Conservation (phyloP, 495 filamentous ascomycete genomes). For the Glonium stellatum region DNA sequence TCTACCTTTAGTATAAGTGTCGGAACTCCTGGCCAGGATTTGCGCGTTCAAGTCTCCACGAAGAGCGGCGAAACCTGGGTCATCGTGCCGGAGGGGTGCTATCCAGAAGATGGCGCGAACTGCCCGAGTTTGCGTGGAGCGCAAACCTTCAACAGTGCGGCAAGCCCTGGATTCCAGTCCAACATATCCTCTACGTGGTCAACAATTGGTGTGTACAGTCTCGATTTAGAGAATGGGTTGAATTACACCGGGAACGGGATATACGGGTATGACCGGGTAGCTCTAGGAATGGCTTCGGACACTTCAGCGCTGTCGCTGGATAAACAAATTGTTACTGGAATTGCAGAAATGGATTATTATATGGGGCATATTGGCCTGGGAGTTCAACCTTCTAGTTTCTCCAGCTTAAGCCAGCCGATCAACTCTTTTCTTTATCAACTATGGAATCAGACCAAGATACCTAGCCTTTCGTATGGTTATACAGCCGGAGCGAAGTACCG, state of each 20-base stretch:
- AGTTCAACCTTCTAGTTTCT: constrained; percentile 22
- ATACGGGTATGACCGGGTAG: constrained; percentile 26
- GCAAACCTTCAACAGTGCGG: constrained; percentile 14
- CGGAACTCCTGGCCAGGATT: constrained; percentile 26
- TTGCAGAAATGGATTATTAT: constrained; percentile 23
- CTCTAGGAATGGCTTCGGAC: constrained; percentile 15
- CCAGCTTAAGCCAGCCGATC: constrained; percentile 15
- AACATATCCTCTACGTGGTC: constrained; percentile 23
- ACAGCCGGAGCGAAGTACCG: constrained; percentile 30
- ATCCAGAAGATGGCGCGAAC: constrained; percentile 14
- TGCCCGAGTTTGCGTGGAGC: constrained; percentile 21
- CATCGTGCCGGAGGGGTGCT: constrained; percentile 21
- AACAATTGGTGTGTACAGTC: constrained; percentile 21
- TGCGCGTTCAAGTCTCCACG: constrained; percentile 26
- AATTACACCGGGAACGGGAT: constrained; percentile 18
- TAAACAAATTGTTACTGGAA: constrained; percentile 22
- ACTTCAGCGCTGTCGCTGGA: constrained; percentile 18
- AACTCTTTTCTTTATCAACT: constrained; percentile 20
- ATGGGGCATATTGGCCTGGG: constrained; percentile 26
- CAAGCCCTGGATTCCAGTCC: constrained; percentile 22
- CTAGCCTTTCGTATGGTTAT: constrained; percentile 27
- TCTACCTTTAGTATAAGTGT: constrained; percentile 24
- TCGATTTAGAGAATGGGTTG: constrained; percentile 18
- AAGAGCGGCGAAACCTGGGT: constrained; percentile 21
- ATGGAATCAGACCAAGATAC: constrained; percentile 21